phyloP scores from a whole-genome alignment of 2,329 filamentous ascomycete genomes.

The Sporothrix inflata region DNA sequence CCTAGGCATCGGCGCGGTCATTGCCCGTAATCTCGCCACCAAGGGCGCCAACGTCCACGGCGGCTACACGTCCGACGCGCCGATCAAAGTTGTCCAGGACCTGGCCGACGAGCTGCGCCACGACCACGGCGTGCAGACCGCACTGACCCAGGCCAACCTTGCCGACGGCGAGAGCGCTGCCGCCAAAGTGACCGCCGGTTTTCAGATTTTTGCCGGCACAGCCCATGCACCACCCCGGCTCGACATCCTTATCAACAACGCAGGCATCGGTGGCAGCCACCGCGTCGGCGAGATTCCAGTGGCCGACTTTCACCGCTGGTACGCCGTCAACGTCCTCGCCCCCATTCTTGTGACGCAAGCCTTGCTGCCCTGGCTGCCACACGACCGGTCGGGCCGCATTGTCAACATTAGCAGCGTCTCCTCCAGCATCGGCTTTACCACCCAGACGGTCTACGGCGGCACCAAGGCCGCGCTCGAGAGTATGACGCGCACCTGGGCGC shows the following conservation, averaged over 20 bases:
- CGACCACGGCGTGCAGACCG: not conserved
- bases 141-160: not conserved
- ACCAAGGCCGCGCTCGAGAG: constrained; percentile 62
- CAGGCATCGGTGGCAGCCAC: constrained; percentile 32
- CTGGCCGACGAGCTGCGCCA: not conserved
- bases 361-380: constrained; percentile 68
- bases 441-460: constrained; percentile 59
- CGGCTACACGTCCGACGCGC: not conserved
- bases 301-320: constrained; percentile 71
- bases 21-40: not conserved
- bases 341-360: constrained; percentile 79
- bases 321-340: constrained; percentile 81
- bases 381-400: constrained; percentile 63
- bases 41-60: not conserved
- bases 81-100: not conserved
- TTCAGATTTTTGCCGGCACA: not conserved
- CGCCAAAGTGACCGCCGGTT: not conserved
- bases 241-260: constrained; percentile 5
- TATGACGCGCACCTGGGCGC: constrained; percentile 62
- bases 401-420: constrained; percentile 60
- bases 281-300: constrained; percentile 49
- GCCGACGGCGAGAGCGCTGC: not conserved
- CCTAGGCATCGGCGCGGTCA: not conserved
- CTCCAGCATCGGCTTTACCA: constrained; percentile 55
- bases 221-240: not conserved